Conservation (phyloP, 371 early-diverging fungal genomes). For the Syncephalastrum racemosum region DNA sequence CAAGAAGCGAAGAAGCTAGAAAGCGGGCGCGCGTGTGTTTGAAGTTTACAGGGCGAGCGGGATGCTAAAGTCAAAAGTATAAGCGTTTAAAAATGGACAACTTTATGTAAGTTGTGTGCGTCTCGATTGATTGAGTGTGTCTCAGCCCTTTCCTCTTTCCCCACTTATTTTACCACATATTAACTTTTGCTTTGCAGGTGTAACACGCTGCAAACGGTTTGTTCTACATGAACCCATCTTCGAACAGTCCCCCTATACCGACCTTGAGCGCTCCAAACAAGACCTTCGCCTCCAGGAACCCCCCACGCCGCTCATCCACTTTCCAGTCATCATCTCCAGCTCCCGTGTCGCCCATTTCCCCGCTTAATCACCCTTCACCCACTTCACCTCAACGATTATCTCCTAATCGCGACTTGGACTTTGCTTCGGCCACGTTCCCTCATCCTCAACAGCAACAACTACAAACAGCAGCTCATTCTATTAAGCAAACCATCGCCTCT, state of each 20-base stretch:
- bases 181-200: no score
- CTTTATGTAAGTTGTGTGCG: conserved; percentile 1
- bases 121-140: neutral
- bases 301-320: conserved; percentile 22
- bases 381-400: conserved; percentile 8
- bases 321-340: conserved; percentile 11
- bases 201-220: no score
- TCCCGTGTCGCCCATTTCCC: conserved; percentile 17
- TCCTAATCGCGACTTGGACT: conserved; percentile 25
- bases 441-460: conserved; percentile 10
- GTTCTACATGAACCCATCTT: conserved; percentile 22
- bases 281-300: conserved; percentile 30
- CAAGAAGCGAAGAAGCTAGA: conserved; percentile 17
- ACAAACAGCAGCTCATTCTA: conserved; percentile 8
- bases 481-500: conserved; percentile 21
- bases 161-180: neutral
- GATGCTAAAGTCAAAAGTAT: no score
- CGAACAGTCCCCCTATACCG: conserved; percentile 17
- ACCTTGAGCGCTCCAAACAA: conserved; percentile 37
- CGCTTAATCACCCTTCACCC: conserved; percentile 10
- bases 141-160: conserved; percentile 10
- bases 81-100: no score
- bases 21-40: conserved; percentile 5
- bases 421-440: conserved; percentile 26
- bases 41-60: neutral